phyloP scores from a whole-genome alignment of 1,284 basidiomycete genomes.

The Ustilago cynodontis region DNA sequence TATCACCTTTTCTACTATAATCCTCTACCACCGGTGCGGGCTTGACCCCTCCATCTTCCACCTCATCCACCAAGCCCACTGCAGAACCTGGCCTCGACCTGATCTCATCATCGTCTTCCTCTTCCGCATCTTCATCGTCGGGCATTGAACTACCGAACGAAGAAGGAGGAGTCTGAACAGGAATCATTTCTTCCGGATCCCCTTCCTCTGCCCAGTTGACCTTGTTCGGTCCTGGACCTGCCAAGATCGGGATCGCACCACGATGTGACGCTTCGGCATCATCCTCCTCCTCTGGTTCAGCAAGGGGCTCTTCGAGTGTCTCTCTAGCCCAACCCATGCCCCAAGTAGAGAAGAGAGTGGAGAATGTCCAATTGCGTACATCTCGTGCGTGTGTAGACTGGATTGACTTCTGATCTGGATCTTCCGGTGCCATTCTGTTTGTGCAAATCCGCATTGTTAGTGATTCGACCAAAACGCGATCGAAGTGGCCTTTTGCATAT shows the following conservation, averaged over 20 bases:
- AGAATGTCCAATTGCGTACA: conserved; percentile 47
- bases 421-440: conserved; percentile 45
- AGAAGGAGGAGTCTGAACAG: conserved; percentile 55
- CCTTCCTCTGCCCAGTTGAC: conserved; percentile 51
- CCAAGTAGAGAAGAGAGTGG: conserved; percentile 55
- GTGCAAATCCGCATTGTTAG: conserved; percentile 42
- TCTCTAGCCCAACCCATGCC: conserved; percentile 63
- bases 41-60: conserved; percentile 30
- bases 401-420: conserved; percentile 54
- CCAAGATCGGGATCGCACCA: conserved; percentile 31
- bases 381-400: conserved; percentile 45
- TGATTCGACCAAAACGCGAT: conserved; percentile 35
- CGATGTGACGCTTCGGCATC: background rate
- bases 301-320: conserved; percentile 47
- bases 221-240: conserved; percentile 39
- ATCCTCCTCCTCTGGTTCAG: conserved; percentile 4
- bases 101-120: conserved; percentile 45
- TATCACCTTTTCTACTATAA: conserved; percentile 52
- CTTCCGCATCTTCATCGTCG: conserved; percentile 35
- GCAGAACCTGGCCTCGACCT: conserved; percentile 49
- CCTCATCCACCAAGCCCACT: conserved; percentile 17
- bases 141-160: conserved; percentile 48
- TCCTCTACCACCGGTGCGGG: conserved; percentile 57
- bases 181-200: conserved; percentile 60
- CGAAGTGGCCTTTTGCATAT: conserved; percentile 40